Evolutionary conservation across 2,329 filamentous ascomycete genomes (phyloP).

Genomic region (Colletotrichum melonis): DNA sequence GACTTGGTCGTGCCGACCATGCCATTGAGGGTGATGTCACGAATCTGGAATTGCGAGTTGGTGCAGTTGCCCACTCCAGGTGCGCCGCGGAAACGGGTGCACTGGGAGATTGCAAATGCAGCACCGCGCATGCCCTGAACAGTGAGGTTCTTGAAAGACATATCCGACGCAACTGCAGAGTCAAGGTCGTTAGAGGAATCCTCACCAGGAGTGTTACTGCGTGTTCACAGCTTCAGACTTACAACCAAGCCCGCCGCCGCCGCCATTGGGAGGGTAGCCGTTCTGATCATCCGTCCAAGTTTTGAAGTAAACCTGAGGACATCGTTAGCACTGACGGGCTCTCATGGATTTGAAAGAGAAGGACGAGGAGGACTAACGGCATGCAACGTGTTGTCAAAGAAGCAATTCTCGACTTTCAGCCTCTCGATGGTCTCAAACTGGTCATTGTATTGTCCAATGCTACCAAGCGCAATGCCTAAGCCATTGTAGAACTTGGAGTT

Average conservation of each 20-base stretch:
- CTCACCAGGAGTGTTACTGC: too few species aligned
- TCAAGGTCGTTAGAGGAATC: too few species aligned
- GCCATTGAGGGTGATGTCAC: conserved; percentile 38
- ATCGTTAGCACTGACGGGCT: conserved; percentile 54
- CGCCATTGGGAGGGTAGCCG: conserved; percentile 60
- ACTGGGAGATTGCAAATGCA: conserved; percentile 46
- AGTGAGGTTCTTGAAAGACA: conserved; percentile 27
- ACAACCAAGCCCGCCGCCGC: conserved; percentile 59
- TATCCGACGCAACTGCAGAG: conserved; percentile 17
- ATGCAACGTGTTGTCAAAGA: conserved; percentile 50
- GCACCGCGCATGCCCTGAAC: conserved; percentile 36
- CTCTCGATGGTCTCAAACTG: conserved; percentile 55
- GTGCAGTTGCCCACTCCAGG: conserved; percentile 47
- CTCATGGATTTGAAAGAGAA: conserved; percentile 49
- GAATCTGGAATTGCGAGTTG: conserved; percentile 46
- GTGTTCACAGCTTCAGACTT: conserved; percentile 14
- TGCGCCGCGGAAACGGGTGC: conserved; percentile 43
- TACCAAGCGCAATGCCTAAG: conserved; percentile 57
- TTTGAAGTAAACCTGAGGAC: conserved; percentile 58
- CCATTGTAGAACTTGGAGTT: conserved; percentile 55
- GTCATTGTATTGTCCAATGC: conserved; percentile 59
- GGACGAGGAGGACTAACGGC: conserved; percentile 37
- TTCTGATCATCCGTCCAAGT: conserved; percentile 59
- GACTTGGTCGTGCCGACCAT: conserved; percentile 23
- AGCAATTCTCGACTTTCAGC: conserved; percentile 51